Conservation (phyloP, 75 land plant genomes). For the Adiantum capillusveneris region DNA sequence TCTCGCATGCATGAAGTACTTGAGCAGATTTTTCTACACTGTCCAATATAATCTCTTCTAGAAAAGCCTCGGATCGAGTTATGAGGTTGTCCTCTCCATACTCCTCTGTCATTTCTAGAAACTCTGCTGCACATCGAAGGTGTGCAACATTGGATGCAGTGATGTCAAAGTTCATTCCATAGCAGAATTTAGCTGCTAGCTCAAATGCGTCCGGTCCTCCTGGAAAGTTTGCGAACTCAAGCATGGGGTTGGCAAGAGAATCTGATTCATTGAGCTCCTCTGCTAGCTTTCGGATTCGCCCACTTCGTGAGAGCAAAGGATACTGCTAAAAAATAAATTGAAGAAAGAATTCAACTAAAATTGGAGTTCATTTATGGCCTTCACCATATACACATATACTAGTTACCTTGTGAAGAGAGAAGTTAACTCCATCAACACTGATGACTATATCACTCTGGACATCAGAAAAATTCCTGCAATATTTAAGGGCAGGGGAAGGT, state of each 20-base stretch:
- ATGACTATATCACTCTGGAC: constrained; percentile 34
- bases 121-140: constrained; percentile 63
- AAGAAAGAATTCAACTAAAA: background rate
- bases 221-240: constrained; percentile 51
- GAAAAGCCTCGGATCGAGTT: constrained; percentile 62
- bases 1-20: constrained; percentile 61
- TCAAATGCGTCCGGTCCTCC: constrained; percentile 77
- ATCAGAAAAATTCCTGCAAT: constrained; percentile 16
- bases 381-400: no score
- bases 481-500: no score
- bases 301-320: constrained; percentile 84
- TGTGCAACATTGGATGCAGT: constrained; percentile 71
- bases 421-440: constrained; percentile 24
- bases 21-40: constrained; percentile 68
- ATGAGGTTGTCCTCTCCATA: constrained; percentile 63
- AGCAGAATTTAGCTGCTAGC: constrained; percentile 76
- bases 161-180: constrained; percentile 83
- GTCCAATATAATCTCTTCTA: constrained; percentile 53
- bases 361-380: background rate
- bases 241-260: constrained; percentile 20
- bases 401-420: constrained; percentile 33
- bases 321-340: constrained; percentile 42
- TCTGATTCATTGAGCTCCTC: constrained; percentile 58
- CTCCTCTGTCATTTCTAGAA: constrained; percentile 82
- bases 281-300: constrained; percentile 73